These are phyloP conservation scores for Yarrowia osloensis DNA, from an alignment of 805 yeast species.

Conservation along the genomic window DNA sequence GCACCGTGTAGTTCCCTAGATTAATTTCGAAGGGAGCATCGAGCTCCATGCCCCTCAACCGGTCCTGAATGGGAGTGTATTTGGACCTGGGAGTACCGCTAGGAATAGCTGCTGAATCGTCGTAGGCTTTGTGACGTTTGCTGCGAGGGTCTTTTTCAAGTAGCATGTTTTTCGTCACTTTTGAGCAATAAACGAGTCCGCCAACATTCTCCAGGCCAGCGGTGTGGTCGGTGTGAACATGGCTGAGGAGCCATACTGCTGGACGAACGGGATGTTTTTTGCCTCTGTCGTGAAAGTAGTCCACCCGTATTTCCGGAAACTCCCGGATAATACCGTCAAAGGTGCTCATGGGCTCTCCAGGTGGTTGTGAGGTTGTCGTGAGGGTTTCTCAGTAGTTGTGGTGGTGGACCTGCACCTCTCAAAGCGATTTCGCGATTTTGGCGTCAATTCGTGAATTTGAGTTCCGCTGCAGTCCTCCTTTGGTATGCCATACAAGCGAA, in stretches of 20 bases:
- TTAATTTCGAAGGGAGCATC: slow-evolving; percentile 4
- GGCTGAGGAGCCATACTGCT: slow-evolving; percentile 13
- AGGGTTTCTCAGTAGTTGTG: background rate
- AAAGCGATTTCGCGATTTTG: slow-evolving; percentile 22
- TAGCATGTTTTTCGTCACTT: slow-evolving; percentile 12
- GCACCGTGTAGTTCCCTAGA: background rate
- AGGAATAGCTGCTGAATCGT: background rate
- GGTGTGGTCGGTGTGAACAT: slow-evolving; percentile 26
- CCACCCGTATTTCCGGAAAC: slow-evolving; percentile 28
- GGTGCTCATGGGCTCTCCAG: slow-evolving; percentile 28
- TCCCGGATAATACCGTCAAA: slow-evolving; percentile 23
- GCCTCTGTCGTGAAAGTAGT: slow-evolving; percentile 25
- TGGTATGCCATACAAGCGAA: background rate
- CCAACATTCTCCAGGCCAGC: slow-evolving; percentile 13
- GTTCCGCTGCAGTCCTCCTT: background rate
- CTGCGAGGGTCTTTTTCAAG: slow-evolving; percentile 11
- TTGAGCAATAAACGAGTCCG: slow-evolving; percentile 12
- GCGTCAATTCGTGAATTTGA: slow-evolving; percentile 18
- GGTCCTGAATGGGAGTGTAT: background rate
- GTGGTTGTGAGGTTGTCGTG: background rate
- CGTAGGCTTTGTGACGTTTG: slow-evolving; percentile 18
- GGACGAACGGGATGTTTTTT: slow-evolving; percentile 9
- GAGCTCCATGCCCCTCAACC: background rate
- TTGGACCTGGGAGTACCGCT: background rate
- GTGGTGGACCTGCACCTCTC: background rate